Percentiles rank a stretch among this genome's conserved stretches.
These are phyloP conservation scores for Monosporascus sp. DNA, from an alignment of 2,329 filamentous ascomycete species.

Conservation along the genomic window DNA sequence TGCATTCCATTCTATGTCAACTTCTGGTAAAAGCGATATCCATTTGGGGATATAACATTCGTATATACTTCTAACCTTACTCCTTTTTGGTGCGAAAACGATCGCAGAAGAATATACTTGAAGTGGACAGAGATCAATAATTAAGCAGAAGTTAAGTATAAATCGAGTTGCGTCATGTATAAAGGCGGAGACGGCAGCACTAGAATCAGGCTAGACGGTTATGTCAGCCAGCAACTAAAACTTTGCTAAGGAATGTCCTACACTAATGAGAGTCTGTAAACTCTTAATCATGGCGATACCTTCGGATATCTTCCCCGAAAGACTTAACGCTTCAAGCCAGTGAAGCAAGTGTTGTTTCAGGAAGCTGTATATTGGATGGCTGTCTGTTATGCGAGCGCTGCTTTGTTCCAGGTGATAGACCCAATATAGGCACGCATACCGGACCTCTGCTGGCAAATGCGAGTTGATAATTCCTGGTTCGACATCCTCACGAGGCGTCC, in stretches of 20 bases:
- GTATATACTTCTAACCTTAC: slow-evolving; percentile 18
- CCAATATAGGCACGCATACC: slow-evolving; percentile 29
- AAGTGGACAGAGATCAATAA: slow-evolving; percentile 22
- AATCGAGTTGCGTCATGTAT: slow-evolving; percentile 21
- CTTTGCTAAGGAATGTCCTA: slow-evolving; percentile 1
- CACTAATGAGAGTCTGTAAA: slow-evolving; percentile 8
- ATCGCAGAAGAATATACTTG: slow-evolving; percentile 29
- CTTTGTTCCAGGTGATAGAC: slow-evolving; percentile 18
- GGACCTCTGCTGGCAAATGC: slow-evolving; percentile 5
- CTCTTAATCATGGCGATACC: slow-evolving; percentile 8
- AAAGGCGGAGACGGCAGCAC: slow-evolving; percentile 8
- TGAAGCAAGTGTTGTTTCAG: slow-evolving; percentile 26
- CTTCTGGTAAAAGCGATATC: slow-evolving; percentile 3
- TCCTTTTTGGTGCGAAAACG: slow-evolving; percentile 25
- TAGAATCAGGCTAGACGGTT: background rate
- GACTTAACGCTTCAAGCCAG: slow-evolving; percentile 29
- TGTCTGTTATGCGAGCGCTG: slow-evolving; percentile 17
- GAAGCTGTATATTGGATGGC: slow-evolving; percentile 20
- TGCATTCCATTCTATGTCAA: slow-evolving; percentile 11
- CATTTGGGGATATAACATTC: slow-evolving; percentile 9
- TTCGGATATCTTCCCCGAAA: slow-evolving; percentile 17
- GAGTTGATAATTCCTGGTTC: background rate
- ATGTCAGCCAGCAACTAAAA: background rate
- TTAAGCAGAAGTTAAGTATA: slow-evolving; percentile 13
- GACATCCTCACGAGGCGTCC: background rate